Evolutionary conservation across 1,284 basidiomycete genomes (phyloP).

Genomic region (Phellinidium pouzarii): DNA sequence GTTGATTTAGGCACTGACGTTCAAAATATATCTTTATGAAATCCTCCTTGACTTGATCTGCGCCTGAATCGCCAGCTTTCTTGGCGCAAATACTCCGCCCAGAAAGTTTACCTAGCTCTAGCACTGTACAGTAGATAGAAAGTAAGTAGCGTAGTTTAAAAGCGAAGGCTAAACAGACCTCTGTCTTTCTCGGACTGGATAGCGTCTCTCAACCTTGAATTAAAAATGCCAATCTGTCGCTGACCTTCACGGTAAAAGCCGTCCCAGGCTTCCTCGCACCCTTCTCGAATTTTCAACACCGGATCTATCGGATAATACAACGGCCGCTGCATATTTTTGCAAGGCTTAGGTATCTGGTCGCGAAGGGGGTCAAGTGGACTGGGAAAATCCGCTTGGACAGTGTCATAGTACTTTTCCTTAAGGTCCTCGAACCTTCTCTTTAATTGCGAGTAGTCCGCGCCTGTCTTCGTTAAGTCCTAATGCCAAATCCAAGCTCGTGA

Average conservation of each 20-base stretch:
- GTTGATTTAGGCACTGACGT: not conserved
- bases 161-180: too few relatives aligned
- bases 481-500: too few relatives aligned
- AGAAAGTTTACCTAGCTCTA: not conserved
- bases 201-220: not conserved
- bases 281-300: not conserved
- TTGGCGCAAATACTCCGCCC: not conserved
- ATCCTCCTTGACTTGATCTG: not conserved
- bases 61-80: not conserved
- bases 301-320: not conserved
- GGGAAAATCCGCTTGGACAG: not conserved
- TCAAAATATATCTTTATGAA: not conserved
- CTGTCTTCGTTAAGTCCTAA: conserved; percentile 11
- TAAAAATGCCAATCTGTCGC: not conserved
- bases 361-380: not conserved
- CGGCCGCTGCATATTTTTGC: not conserved
- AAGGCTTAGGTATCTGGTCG: not conserved
- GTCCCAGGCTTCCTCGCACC: not conserved
- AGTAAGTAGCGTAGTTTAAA: too few relatives aligned
- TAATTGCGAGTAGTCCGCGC: not conserved
- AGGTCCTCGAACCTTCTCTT: not conserved
- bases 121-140: too few relatives aligned
- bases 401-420: not conserved
- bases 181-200: not conserved
- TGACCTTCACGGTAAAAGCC: not conserved